Evolutionary conservation across 305 asterid species (phyloP).

Genomic region (Solanum hybrid): DNA sequence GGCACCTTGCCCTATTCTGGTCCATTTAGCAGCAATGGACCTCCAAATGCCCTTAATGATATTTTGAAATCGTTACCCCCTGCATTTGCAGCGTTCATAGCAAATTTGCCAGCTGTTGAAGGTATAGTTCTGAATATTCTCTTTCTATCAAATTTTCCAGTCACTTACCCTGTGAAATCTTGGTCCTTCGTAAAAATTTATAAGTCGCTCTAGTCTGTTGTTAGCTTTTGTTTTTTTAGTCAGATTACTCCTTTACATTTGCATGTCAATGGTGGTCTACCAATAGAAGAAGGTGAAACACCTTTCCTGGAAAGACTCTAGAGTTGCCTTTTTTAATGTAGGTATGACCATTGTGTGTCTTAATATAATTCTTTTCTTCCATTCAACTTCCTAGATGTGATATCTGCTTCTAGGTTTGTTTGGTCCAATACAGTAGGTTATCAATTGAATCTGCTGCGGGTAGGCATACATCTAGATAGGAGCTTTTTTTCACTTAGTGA

Average conservation of each 20-base stretch:
- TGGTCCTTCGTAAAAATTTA: not conserved
- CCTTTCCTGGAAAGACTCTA: not conserved
- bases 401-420: not conserved
- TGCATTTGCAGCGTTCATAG: conserved; percentile 46
- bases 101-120: conserved; percentile 70
- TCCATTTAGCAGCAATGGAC: conserved; percentile 32
- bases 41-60: conserved; percentile 36
- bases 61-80: conserved; percentile 58
- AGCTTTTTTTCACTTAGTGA: not conserved
- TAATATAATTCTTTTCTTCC: not conserved
- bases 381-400: not conserved
- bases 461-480: not conserved
- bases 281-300: not conserved
- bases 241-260: not conserved
- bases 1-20: conserved; percentile 32
- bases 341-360: not conserved
- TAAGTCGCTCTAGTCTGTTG: not conserved
- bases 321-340: not conserved
- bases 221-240: not conserved
- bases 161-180: not conserved
- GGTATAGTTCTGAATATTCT: conserved; percentile 31
- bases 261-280: not conserved
- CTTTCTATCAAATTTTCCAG: not conserved
- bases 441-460: not conserved
- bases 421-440: not conserved